A percentile compares a stretch with the other conserved stretches of the same genome.
phyloP scores from a whole-genome alignment of 495 filamentous ascomycete species.

The Ramalina intermedia region DNA sequence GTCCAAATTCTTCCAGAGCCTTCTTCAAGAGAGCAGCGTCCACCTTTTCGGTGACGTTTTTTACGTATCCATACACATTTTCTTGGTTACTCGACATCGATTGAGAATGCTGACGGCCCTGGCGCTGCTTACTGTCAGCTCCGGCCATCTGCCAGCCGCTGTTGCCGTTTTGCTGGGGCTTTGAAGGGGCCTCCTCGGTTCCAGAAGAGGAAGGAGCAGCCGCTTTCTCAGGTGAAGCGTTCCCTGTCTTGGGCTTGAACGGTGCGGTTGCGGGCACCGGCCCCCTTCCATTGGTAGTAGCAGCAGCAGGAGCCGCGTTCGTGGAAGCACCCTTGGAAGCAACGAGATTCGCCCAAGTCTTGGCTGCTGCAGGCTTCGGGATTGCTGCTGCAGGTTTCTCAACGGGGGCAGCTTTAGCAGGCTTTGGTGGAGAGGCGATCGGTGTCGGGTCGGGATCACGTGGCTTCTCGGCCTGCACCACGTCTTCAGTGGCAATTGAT shows the following conservation, averaged over 20 bases:
- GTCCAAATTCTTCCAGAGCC: constrained; percentile 56
- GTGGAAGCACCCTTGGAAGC: constrained; percentile 30
- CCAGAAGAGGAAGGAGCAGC: constrained; percentile 19
- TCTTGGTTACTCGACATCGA: constrained; percentile 42
- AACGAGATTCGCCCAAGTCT: constrained; percentile 84
- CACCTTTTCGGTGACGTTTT: constrained; percentile 82
- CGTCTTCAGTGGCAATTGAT: constrained; percentile 32
- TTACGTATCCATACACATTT: constrained; percentile 69
- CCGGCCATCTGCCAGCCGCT: constrained; percentile 72
- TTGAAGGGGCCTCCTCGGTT: constrained; percentile 30
- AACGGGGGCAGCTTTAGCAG: constrained; percentile 38
- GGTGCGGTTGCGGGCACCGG: constrained; percentile 26
- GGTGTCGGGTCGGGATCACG: constrained; percentile 36
- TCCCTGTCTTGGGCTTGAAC: constrained; percentile 26
- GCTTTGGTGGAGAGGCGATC: constrained; percentile 32
- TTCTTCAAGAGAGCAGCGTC: constrained; percentile 49
- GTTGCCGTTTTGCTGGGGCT: constrained; percentile 30
- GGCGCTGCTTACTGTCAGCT: constrained; percentile 60
- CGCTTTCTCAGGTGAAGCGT: constrained; percentile 21
- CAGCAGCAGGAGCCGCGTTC: constrained; percentile 23
- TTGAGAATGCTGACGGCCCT: constrained; percentile 43
- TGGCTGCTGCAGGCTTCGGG: constrained; percentile 35
- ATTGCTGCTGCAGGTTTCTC: constrained; percentile 27
- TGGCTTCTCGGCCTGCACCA: constrained; percentile 36
- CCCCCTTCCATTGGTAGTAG: constrained; percentile 21